Evolutionary conservation across 2,329 filamentous ascomycete species (phyloP), one percentile per base, ranked within the genome.

Genomic region (Dissoconium aciculare): DNA sequence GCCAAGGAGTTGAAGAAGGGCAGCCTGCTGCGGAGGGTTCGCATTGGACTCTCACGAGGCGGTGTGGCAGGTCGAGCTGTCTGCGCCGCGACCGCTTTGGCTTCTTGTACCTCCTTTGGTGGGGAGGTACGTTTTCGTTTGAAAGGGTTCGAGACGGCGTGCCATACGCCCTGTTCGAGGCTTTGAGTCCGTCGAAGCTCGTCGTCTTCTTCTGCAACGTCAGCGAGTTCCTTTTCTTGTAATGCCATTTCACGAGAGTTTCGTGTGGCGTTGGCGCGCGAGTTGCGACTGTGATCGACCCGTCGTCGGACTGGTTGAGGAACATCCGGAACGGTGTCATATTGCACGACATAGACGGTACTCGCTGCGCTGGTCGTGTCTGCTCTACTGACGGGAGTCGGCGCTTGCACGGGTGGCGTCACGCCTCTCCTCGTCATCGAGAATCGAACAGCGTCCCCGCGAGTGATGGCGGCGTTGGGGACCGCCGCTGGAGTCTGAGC

Each of bases 301-400:
- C 47, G 39, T 12, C 51, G 40, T 5, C 51, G 37, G 4, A 54
- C 43, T 10, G 49, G 50, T 23, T 53, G 46, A 38, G 60, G 65
- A 34, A 58, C 57, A 29, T 62, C 64, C 11, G 56, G 54, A 5
- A 67, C 57, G 10, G 68, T 62, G 43, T 74, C 67, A 44, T 75
- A 73, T 16, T 67, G 66, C 16, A 77, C 65, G 30, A 69, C 66
- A 45, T 77, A 76, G 4, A 74, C 66, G 1, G 72, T 76, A 38
- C 71, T 75, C 15, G 65, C 66, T 5, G 69, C 69, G 49, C 70
- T 75, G 4, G 64, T 66, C 1, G 69, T 73, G 42, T 76, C 70
- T 12, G 65, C 63, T 39, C 71, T 59, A 44, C 67, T 74, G 21
- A 74, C 55, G 1, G 71, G 70, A 8, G 69, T 71, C 5, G 63